These are phyloP conservation scores for Physaria fendleri DNA, from an alignment of 345 rosid genomes.

Conservation along the genomic window DNA sequence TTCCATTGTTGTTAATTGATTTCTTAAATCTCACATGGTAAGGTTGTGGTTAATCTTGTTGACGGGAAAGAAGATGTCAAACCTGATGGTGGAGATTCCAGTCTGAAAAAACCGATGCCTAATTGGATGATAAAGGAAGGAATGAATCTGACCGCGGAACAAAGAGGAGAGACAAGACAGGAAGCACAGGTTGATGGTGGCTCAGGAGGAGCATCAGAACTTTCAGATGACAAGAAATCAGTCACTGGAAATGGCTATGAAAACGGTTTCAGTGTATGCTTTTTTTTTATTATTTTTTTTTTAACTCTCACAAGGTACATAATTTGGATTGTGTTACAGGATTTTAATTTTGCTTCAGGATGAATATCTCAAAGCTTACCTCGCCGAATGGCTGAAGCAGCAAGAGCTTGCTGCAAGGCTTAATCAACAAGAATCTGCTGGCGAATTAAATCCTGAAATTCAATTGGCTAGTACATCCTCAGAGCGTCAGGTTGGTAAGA, in stretches of 20 bases:
- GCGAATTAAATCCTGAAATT: conserved; percentile 23
- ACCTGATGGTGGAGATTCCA: conserved; percentile 38
- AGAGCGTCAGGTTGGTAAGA: conserved; percentile 65
- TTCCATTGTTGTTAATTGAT: neutral
- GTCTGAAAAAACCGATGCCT: too few relatives aligned
- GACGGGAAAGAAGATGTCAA: conserved; percentile 65
- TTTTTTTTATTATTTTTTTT: neutral
- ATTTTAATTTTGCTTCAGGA: conserved; percentile 39
- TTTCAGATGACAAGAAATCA: conserved; percentile 69
- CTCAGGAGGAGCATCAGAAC: conserved; percentile 27
- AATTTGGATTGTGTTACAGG: neutral
- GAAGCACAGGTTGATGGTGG: conserved; percentile 25
- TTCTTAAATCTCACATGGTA: conserved; percentile 23
- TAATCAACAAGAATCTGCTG: conserved; percentile 36
- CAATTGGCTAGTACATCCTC: conserved; percentile 31
- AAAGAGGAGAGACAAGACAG: conserved; percentile 68
- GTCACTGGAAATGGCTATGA: conserved; percentile 38
- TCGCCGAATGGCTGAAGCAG: conserved; percentile 52
- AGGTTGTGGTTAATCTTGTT: conserved; percentile 89
- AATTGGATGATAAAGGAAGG: conserved; percentile 94
- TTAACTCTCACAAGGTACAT: neutral
- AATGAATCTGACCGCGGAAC: conserved; percentile 83
- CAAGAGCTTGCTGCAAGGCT: conserved; percentile 47
- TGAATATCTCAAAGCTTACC: conserved; percentile 68
- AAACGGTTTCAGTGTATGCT: conserved; percentile 41